These are phyloP conservation scores for Quillaja saponaria DNA, from an alignment of 306 rosid species.

Conservation along the genomic window DNA sequence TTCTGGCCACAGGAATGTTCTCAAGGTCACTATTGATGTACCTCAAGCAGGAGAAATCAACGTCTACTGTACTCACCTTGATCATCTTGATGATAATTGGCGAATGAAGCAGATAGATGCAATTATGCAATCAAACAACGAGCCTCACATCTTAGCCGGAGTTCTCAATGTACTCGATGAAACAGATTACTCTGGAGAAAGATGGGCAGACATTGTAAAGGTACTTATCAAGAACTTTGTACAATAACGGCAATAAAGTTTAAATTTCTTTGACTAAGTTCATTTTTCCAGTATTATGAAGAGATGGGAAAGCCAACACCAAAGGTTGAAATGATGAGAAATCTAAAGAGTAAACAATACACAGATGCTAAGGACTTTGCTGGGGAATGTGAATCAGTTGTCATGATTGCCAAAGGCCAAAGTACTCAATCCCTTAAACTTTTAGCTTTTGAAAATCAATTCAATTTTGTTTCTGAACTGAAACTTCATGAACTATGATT, in stretches of 20 bases:
- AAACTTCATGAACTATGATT: neutral
- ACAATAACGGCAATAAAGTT: neutral
- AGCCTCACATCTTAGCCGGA: conserved; percentile 85
- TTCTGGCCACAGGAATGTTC: conserved; percentile 69
- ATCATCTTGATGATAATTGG: conserved; percentile 95
- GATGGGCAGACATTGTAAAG: conserved; percentile 97
- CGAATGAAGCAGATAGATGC: conserved; percentile 93
- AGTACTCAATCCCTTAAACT: conserved; percentile 46
- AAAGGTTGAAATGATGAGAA: conserved; percentile 54
- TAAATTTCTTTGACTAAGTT: neutral
- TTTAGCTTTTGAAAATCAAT: neutral
- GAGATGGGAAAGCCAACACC: conserved; percentile 63
- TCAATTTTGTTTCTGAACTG: conserved; percentile 2
- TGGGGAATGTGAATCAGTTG: conserved; percentile 75
- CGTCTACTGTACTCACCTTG: conserved; percentile 85
- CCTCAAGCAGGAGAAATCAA: conserved; percentile 84
- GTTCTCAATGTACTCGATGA: conserved; percentile 85
- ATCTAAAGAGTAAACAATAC: conserved; percentile 48
- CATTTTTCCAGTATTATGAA: conserved; percentile 47
- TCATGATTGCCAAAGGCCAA: conserved; percentile 98
- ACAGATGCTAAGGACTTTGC: conserved; percentile 57
- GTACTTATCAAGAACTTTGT: conserved; percentile 27
- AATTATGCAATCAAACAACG: conserved; percentile 68
- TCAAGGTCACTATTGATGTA: conserved; percentile 86
- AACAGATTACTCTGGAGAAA: conserved; percentile 86